Conservation (phyloP, 345 rosid species). For the Eucalyptus guilfoylei region DNA sequence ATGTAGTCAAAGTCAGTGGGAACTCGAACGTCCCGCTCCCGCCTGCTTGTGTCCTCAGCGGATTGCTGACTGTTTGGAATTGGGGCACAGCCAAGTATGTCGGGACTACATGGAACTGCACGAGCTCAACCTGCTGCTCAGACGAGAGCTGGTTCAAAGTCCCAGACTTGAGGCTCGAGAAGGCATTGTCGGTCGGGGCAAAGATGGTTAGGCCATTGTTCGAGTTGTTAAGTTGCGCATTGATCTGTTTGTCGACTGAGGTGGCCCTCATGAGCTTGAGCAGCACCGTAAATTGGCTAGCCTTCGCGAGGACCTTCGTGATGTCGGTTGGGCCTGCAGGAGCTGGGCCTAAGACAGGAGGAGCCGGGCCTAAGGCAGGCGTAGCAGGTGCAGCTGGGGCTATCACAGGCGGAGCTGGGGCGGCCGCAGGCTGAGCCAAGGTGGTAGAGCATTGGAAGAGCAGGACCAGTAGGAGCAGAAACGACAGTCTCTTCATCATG, state of each 20-base stretch:
- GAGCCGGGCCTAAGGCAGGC: not conserved
- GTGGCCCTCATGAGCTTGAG: conserved; percentile 19
- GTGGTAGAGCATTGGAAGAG: conserved; percentile 1
- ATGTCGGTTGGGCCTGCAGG: conserved; percentile 24
- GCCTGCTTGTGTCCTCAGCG: conserved; percentile 25
- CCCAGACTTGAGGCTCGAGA: conserved; percentile 18
- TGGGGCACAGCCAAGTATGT: conserved; percentile 12
- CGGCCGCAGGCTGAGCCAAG: conserved; percentile 11
- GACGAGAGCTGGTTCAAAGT: conserved; percentile 19
- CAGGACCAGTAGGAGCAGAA: not conserved
- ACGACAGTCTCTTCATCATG: not conserved
- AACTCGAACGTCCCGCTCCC: conserved; percentile 7
- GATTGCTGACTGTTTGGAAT: conserved; percentile 33
- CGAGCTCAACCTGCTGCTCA: conserved; percentile 14
- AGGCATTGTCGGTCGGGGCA: conserved; percentile 20
- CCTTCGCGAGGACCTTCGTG: conserved; percentile 22
- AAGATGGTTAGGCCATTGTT: conserved; percentile 22
- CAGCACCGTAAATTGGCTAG: conserved; percentile 15
- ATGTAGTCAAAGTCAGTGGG: conserved; percentile 16
- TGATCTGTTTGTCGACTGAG: conserved; percentile 7
- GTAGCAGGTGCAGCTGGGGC: not conserved
- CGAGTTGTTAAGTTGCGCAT: conserved; percentile 23
- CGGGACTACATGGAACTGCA: conserved; percentile 27
- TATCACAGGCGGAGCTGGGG: not conserved
- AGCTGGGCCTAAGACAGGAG: conserved; percentile 7